These are phyloP conservation scores for Tetrapisispora arboricola DNA, from an alignment of 805 yeast species.

Conservation along the genomic window DNA sequence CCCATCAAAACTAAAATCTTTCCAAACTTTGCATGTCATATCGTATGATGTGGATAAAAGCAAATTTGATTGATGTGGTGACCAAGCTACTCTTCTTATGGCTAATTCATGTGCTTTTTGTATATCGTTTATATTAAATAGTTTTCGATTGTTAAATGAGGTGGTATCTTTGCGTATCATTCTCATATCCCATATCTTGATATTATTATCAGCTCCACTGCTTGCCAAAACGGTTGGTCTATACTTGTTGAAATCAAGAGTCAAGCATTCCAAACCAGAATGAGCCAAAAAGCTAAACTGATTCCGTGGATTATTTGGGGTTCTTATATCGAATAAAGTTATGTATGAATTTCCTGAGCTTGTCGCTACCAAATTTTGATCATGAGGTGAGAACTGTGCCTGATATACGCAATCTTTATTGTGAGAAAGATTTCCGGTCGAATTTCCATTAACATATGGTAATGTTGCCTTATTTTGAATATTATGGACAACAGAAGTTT, in stretches of 20 bases:
- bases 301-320: slow-evolving; percentile 41
- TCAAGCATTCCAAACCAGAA: slow-evolving; percentile 67
- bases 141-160: slow-evolving; percentile 25
- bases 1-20: slow-evolving; percentile 53
- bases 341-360: slow-evolving; percentile 65
- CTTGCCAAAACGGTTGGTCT: slow-evolving; percentile 70
- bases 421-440: slow-evolving; percentile 16
- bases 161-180: slow-evolving; percentile 29
- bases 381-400: slow-evolving; percentile 77
- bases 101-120: slow-evolving; percentile 80
- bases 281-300: slow-evolving; percentile 56
- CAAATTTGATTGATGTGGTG: slow-evolving; percentile 71
- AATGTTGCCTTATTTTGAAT: slow-evolving; percentile 5
- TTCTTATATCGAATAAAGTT: slow-evolving; percentile 74
- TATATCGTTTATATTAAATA: slow-evolving; percentile 57
- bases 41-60: slow-evolving; percentile 77
- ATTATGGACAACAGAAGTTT: slow-evolving; percentile 11
- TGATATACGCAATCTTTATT: slow-evolving; percentile 61
- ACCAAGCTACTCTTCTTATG: slow-evolving; percentile 73
- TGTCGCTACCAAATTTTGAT: slow-evolving; percentile 55
- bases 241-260: slow-evolving; percentile 88
- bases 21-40: slow-evolving; percentile 87
- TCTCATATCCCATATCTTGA: slow-evolving; percentile 82
- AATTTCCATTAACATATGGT: background rate
- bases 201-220: slow-evolving; percentile 82